Evolutionary conservation across 2,329 filamentous ascomycete species (phyloP).

Genomic region (Phialemoniopsis sp.): DNA sequence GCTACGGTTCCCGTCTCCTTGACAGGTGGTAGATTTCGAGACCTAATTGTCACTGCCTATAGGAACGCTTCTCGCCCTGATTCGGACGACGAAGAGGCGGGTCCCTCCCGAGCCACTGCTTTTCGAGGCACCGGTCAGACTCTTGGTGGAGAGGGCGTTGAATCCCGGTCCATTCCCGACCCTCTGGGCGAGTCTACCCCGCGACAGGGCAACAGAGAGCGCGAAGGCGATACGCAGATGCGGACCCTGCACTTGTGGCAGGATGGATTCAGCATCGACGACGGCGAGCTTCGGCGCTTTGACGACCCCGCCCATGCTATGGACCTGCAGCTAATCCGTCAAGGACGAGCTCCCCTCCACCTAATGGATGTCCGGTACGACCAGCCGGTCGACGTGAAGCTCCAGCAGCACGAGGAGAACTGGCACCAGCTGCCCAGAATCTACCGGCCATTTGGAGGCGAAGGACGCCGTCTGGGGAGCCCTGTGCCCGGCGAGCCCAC

Average conservation of each 20-base stretch:
- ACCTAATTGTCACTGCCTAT: not conserved
- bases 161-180: constrained; percentile 65
- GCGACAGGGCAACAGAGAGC: constrained; percentile 18
- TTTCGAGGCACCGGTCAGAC: constrained; percentile 73
- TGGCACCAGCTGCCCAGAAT: constrained; percentile 70
- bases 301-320: constrained; percentile 72
- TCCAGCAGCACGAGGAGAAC: constrained; percentile 71
- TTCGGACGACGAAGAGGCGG: constrained; percentile 39
- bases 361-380: constrained; percentile 73
- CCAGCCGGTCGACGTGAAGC: constrained; percentile 74
- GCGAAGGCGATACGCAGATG: constrained; percentile 43
- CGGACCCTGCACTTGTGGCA: constrained; percentile 76
- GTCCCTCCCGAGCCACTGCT: constrained; percentile 41
- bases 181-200: constrained; percentile 33
- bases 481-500: constrained; percentile 61
- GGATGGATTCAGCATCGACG: constrained; percentile 81
- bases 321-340: constrained; percentile 71
- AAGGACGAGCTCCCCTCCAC: constrained; percentile 71
- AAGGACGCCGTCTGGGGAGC: constrained; percentile 71
- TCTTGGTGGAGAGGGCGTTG: constrained; percentile 71
- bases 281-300: constrained; percentile 73
- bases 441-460: constrained; percentile 71
- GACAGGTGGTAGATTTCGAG: constrained; percentile 1
- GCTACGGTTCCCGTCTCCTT: not conserved
- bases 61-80: constrained; percentile 60